A percentile compares a stretch with the other conserved stretches of the same genome.
phyloP scores from a whole-genome alignment of 257 asterid genomes.

The Primulina eburnea region DNA sequence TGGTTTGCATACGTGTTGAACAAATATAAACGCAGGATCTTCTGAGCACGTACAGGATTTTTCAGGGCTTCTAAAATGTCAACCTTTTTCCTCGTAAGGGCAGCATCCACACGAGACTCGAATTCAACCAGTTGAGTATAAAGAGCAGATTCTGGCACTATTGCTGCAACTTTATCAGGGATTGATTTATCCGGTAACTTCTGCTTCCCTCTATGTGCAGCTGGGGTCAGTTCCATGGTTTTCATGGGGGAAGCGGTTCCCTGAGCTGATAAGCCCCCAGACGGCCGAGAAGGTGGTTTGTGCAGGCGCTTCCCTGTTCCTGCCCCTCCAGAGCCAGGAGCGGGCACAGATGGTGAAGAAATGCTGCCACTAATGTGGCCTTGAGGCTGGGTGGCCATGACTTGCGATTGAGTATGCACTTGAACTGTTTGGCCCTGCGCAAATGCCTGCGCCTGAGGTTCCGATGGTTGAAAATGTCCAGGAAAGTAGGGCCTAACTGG shows the following conservation, averaged over 20 bases:
- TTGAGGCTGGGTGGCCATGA: constrained; percentile 35
- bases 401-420: constrained; percentile 36
- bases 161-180: constrained; percentile 56
- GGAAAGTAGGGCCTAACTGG: constrained; percentile 54
- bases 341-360: constrained; percentile 45
- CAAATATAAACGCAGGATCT: constrained; percentile 39
- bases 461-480: constrained; percentile 63
- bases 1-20: constrained; percentile 43
- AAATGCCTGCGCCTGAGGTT: constrained; percentile 37
- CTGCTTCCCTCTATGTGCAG: constrained; percentile 64
- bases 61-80: constrained; percentile 41
- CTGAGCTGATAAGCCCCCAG: constrained; percentile 65
- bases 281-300: constrained; percentile 68
- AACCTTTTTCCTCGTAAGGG: constrained; percentile 61
- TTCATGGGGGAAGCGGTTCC: constrained; percentile 73
- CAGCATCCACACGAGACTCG: constrained; percentile 71
- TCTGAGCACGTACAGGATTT: constrained; percentile 32
- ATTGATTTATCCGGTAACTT: constrained; percentile 60
- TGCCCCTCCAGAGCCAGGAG: constrained; percentile 45
- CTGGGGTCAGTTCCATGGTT: constrained; percentile 89
- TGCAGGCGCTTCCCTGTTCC: constrained; percentile 51
- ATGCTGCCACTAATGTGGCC: constrained; percentile 29
- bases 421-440: constrained; percentile 34
- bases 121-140: constrained; percentile 67
- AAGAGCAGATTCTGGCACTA: constrained; percentile 80